Conservation (phyloP, 495 filamentous ascomycete genomes). For the Penicillium pancosmium region DNA sequence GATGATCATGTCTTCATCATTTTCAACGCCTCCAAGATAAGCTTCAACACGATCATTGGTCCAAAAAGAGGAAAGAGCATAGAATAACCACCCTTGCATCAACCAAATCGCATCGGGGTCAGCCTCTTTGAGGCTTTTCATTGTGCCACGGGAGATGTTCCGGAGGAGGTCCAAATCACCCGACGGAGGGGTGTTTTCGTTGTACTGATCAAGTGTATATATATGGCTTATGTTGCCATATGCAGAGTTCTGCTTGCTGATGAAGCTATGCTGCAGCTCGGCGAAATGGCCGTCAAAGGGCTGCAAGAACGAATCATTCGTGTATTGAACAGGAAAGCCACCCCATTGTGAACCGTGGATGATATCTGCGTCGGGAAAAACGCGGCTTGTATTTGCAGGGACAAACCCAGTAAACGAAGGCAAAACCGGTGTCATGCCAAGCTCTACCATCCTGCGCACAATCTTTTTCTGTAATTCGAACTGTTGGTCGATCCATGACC, state of each 20-base stretch:
- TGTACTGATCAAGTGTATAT: slow-evolving; percentile 58
- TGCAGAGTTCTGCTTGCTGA: slow-evolving; percentile 48
- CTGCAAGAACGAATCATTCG: slow-evolving; percentile 54
- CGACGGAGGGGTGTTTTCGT: slow-evolving; percentile 54
- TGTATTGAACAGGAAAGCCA: slow-evolving; percentile 44
- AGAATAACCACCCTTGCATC: slow-evolving; percentile 61
- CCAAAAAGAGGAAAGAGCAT: slow-evolving; percentile 48
- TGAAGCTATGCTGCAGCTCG: slow-evolving; percentile 48
- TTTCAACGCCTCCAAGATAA: slow-evolving; percentile 50
- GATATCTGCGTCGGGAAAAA: slow-evolving; percentile 46
- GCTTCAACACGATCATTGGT: slow-evolving; percentile 51
- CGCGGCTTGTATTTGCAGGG: slow-evolving; percentile 40
- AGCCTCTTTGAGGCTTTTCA: slow-evolving; percentile 47
- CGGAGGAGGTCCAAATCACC: slow-evolving; percentile 49
- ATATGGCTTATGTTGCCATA: slow-evolving; percentile 55
- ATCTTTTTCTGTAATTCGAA: slow-evolving; percentile 53
- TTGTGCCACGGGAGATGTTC: slow-evolving; percentile 51
- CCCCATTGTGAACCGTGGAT: slow-evolving; percentile 52
- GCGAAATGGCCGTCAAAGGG: slow-evolving; percentile 50
- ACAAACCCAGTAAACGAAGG: slow-evolving; percentile 55
- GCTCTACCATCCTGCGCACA: slow-evolving; percentile 50
- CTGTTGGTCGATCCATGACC: slow-evolving; percentile 49
- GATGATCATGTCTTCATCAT: slow-evolving; percentile 51
- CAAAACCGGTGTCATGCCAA: slow-evolving; percentile 57
- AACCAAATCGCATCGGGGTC: slow-evolving; percentile 55